Evolutionary conservation across 2,329 filamentous ascomycete species (phyloP).

Genomic region (Exophiala spinifera): DNA sequence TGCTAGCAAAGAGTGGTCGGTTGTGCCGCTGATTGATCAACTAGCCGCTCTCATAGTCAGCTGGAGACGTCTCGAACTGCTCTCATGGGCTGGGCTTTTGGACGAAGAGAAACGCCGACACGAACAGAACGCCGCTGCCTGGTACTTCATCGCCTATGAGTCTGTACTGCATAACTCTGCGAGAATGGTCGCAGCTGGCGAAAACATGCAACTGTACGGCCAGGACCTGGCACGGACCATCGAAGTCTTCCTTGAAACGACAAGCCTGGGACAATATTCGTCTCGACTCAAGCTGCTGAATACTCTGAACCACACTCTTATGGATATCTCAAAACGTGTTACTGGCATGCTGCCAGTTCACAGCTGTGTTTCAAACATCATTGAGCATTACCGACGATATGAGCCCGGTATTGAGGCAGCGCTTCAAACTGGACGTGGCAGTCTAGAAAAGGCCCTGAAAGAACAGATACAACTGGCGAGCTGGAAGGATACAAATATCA

Average conservation of each 20-base stretch:
- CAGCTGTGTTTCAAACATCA: slow-evolving; percentile 70
- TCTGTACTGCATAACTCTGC: slow-evolving; percentile 75
- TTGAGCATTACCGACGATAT: slow-evolving; percentile 71
- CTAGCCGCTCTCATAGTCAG: slow-evolving; percentile 77
- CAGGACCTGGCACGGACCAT: slow-evolving; percentile 71
- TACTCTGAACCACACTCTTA: slow-evolving; percentile 62
- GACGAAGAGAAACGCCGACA: slow-evolving; percentile 78
- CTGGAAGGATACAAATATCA: slow-evolving; percentile 98
- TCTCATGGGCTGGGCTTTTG: slow-evolving; percentile 86
- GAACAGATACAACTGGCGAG: slow-evolving; percentile 90
- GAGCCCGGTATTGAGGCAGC: slow-evolving; percentile 62
- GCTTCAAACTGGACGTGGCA: slow-evolving; percentile 64
- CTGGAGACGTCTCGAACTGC: slow-evolving; percentile 88
- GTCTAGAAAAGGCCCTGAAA: slow-evolving; percentile 87
- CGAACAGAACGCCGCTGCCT: slow-evolving; percentile 73
- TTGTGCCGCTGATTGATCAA: slow-evolving; percentile 67
- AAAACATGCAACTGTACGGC: slow-evolving; percentile 51
- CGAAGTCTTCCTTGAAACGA: slow-evolving; percentile 72
- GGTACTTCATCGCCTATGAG: slow-evolving; percentile 97
- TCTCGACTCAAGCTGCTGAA: slow-evolving; percentile 68
- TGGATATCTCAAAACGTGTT: slow-evolving; percentile 59
- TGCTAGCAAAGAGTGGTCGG: slow-evolving; percentile 75
- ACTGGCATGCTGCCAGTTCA: slow-evolving; percentile 57
- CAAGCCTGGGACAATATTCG: slow-evolving; percentile 76
- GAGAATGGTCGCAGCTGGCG: slow-evolving; percentile 57